Base-by-base conservation (phyloP, 257 asterid species). In the Jacaranda mimosifolia region DNA sequence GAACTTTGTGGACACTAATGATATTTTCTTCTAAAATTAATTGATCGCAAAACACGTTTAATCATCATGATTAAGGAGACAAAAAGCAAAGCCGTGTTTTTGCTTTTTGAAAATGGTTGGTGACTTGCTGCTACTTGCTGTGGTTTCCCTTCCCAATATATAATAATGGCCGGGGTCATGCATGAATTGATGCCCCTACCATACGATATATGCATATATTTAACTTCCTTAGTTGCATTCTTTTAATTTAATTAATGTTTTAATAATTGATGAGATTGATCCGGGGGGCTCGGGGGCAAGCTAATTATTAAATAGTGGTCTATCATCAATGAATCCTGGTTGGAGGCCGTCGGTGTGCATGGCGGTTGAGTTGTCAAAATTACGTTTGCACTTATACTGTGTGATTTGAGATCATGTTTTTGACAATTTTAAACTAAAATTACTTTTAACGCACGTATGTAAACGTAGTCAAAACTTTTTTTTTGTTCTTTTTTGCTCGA, bases 41-140 rank as follows among this genome's bases (percentile, higher is more conserved):
- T 49, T 68, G 19, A 74, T 76, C 12, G 6, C 35, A 45, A 26
- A 70, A 77, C 79, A 75, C 71, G 80, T 71, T 67, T 78, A 76
- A 74, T 78, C 76, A 39, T 81, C 83, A 76, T 83, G 67, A 81
- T 81, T 72, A 69, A 18, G 74, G 45, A 43, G 62, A 63, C 74
- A 69, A 45, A 64, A 39, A 14, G 59, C 40, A 43, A 52, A 49
- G 10, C 15, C 53, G 11, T 35, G 56, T 79, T 73, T 73, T 26
- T 14, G 7, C 73, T 45, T 73, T 59, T 66, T 19, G 5, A 72
- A 63, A 78, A 40, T 43, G 62, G 74, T 72, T 68, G 72, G 66
- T 26, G 32, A 26, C 32, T 26, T 26, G 32, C 32, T 26, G 32
- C 32, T 26, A 26, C 32, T 58, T 51, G 13, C 63, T 19, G 26